Conservation (phyloP, 257 asterid species). For the Scutellaria barbata region DNA sequence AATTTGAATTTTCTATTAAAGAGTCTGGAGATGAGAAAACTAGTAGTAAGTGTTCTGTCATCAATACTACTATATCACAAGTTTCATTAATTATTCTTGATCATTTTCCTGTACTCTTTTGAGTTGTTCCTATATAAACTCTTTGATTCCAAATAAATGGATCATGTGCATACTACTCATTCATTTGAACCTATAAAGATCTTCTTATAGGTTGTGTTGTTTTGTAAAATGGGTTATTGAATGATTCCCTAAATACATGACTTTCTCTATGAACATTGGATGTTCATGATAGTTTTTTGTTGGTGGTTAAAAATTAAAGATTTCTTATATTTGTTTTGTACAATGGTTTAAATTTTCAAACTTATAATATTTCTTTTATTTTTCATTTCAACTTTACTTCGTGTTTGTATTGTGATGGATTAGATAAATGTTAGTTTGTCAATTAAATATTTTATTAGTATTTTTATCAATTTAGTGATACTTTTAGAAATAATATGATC, state of each 20-base stretch:
- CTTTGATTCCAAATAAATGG: conserved; percentile 4
- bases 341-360: too few species aligned
- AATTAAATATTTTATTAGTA: too few species aligned
- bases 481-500: too few species aligned
- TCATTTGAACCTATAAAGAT: background rate
- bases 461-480: too few species aligned
- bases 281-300: too few species aligned
- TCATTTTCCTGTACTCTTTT: background rate
- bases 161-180: conserved; percentile 11
- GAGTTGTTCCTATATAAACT: background rate
- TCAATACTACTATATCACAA: conserved; percentile 21
- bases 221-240: conserved; percentile 31
- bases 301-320: too few species aligned
- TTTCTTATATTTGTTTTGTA: too few species aligned
- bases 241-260: conserved; percentile 55
- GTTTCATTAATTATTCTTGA: conserved; percentile 29
- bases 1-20: conserved; percentile 66
- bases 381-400: too few species aligned
- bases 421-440: too few species aligned
- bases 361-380: too few species aligned
- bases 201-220: conserved; percentile 22
- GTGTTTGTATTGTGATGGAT: too few species aligned
- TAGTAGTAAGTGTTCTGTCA: conserved; percentile 57
- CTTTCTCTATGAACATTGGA: too few species aligned
- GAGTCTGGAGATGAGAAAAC: conserved; percentile 68